phyloP scores from a whole-genome alignment of 306 rosid genomes.

The Aeschynomene evenia region DNA sequence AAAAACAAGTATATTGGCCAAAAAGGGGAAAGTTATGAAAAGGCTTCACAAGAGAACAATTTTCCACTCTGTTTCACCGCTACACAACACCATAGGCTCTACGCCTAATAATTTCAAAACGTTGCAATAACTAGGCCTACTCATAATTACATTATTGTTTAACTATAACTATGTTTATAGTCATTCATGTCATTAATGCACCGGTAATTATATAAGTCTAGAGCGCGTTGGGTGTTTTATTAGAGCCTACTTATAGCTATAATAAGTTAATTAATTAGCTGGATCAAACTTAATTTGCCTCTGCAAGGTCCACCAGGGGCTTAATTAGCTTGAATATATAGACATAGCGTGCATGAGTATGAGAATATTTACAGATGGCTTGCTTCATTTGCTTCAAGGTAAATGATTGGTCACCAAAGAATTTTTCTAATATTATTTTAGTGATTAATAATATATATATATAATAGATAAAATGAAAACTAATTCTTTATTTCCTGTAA shows the following conservation, averaged over 20 bases:
- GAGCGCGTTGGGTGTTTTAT: background rate
- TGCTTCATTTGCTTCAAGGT: background rate
- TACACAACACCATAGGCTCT: background rate
- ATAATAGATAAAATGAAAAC: too few species aligned
- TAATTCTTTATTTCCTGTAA: background rate
- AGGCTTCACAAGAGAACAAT: background rate
- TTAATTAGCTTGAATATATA: background rate
- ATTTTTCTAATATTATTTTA: background rate
- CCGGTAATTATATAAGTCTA: background rate
- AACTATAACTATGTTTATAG: background rate
- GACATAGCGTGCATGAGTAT: background rate
- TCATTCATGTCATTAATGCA: background rate
- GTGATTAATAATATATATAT: too few species aligned
- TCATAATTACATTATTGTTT: background rate
- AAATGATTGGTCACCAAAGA: background rate
- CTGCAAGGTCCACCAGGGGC: background rate
- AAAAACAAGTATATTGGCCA: background rate
- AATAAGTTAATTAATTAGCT: background rate
- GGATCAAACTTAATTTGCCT: background rate
- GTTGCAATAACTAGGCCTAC: background rate
- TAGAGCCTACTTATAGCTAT: background rate
- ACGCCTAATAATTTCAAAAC: slow-evolving; percentile 15
- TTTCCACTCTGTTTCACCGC: background rate
- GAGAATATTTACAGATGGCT: background rate
- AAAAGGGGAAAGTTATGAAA: background rate